Evolutionary conservation across 768 basidiomycete genomes (phyloP).

Genomic region (Russula sp.): DNA sequence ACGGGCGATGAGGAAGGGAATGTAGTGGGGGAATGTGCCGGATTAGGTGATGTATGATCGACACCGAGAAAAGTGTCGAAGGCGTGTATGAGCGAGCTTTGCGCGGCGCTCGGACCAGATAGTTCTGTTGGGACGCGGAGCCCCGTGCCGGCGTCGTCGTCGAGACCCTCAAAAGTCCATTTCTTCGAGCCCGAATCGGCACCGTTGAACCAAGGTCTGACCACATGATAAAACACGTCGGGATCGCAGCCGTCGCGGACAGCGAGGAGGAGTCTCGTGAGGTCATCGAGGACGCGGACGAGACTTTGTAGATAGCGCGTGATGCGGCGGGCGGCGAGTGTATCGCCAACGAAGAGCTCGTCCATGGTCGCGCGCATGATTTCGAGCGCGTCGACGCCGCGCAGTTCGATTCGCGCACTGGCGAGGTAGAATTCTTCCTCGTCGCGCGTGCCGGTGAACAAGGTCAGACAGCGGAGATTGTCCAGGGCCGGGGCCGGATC

Average conservation of each 20-base stretch:
- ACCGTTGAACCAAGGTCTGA: slow-evolving; percentile 65
- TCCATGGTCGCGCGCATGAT: slow-evolving; percentile 85
- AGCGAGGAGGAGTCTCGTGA: slow-evolving; percentile 56
- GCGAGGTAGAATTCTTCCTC: slow-evolving; percentile 87
- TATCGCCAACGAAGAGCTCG: slow-evolving; percentile 75
- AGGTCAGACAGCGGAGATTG: slow-evolving; percentile 61
- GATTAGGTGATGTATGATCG: slow-evolving; percentile 42
- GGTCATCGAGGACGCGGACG: slow-evolving; percentile 58
- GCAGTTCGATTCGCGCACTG: slow-evolving; percentile 82
- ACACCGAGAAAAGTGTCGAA: slow-evolving; percentile 54
- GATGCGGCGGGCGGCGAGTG: slow-evolving; percentile 47
- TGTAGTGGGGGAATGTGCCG: slow-evolving; percentile 2
- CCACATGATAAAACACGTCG: slow-evolving; percentile 53
- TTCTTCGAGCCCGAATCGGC: slow-evolving; percentile 41
- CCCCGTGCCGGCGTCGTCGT: slow-evolving; percentile 36
- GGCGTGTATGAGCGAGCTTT: slow-evolving; percentile 57
- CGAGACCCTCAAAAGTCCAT: slow-evolving; percentile 50
- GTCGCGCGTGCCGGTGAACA: slow-evolving; percentile 75
- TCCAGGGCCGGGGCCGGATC: slow-evolving; percentile 44
- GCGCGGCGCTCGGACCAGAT: slow-evolving; percentile 59
- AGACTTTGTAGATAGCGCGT: slow-evolving; percentile 62
- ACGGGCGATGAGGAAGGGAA: not conserved
- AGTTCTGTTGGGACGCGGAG: slow-evolving; percentile 41
- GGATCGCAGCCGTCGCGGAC: slow-evolving; percentile 74
- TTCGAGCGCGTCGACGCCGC: slow-evolving; percentile 78